Base-by-base conservation (phyloP, 1,139 yeast species). In the Kodamaea derodonti region DNA sequence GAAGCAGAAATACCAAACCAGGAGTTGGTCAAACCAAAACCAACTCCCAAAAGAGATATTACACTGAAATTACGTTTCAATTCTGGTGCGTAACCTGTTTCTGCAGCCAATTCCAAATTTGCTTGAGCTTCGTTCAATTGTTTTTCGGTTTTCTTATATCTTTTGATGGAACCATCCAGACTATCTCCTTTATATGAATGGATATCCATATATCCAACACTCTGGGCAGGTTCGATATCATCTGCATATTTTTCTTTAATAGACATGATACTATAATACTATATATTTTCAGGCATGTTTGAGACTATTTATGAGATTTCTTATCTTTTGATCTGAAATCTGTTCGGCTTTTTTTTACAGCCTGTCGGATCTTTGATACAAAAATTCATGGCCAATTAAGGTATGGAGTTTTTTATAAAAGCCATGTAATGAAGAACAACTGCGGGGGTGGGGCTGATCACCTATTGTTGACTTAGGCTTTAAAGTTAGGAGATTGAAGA, bases 1-100 rank as follows among this genome's bases (percentile, higher is more conserved):
- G 78, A 65, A 2, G 77, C 72, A 4, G 75, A 66, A 27, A 73
- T 64, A 28, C 78, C 78, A 37, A 71, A 68, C 75, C 77, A 73
- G 4, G 77, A 69, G 48, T 72, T 72, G n/a, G 77, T 72, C 38
- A 72, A 56, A 5, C 76, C 74, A 38, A 72, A 72, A 2, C 76
- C 75, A 25, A 71, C 64, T 13, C 75, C 75, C 32, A 69, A 58
- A 7, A 79, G 67, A 1, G 82, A 73, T 61, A 75, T 65, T 29
- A 74, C 62, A 14, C 76, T 65, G 43, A 76, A 77, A 36, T 66
- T 69, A 48, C 78, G 67, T 38, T 69, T 65, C 40, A 75, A 61
- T 40, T 69, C 67, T 1, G 68, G 68, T 5, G 51, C 38, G 40
- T 64, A 61, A 3, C 69, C 71, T 7, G 63, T 52, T 36, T 59